Evolutionary conservation across 148 eudicot species (phyloP).

Genomic region (Hydrangea macrophylla): DNA sequence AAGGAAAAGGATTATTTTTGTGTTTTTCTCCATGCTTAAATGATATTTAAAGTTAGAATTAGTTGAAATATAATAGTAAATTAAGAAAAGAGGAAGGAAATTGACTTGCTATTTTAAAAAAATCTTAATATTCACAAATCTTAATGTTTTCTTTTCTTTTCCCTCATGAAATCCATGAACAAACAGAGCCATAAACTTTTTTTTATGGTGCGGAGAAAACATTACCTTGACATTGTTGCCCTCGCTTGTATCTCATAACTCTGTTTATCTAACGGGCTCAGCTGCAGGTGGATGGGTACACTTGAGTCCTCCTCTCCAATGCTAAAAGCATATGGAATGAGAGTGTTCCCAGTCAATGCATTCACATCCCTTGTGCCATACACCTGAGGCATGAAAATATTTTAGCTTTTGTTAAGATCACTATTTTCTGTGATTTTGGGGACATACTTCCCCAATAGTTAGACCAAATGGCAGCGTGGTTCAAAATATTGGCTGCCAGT

Average conservation of each 20-base stretch:
- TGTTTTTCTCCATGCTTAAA: too few species aligned
- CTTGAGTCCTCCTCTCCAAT: slow-evolving; percentile 30
- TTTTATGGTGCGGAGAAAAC: slow-evolving; percentile 1
- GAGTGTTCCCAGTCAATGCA: slow-evolving; percentile 19
- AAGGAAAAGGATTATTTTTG: neutral
- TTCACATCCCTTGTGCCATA: slow-evolving; percentile 28
- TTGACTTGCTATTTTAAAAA: too few species aligned
- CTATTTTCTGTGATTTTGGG: neutral
- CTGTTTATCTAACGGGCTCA: slow-evolving; percentile 38
- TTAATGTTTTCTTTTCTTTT: too few species aligned
- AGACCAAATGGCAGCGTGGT: too few species aligned
- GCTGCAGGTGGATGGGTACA: slow-evolving; percentile 35
- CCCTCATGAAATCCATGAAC: too few species aligned
- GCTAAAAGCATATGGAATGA: slow-evolving; percentile 31
- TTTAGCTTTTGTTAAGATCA: neutral
- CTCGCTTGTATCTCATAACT: slow-evolving; percentile 6
- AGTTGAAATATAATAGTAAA: neutral
- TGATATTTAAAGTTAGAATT: too few species aligned
- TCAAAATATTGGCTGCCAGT: too few species aligned
- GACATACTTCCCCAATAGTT: too few species aligned
- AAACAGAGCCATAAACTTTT: too few species aligned
- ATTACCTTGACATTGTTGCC: slow-evolving; percentile 25
- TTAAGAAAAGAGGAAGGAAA: too few species aligned
- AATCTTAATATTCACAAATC: too few species aligned
- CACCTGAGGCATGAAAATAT: slow-evolving; percentile 30